Evolutionary conservation across 495 filamentous ascomycete species (phyloP).

Genomic region (Talaromyces proteolyticus): DNA sequence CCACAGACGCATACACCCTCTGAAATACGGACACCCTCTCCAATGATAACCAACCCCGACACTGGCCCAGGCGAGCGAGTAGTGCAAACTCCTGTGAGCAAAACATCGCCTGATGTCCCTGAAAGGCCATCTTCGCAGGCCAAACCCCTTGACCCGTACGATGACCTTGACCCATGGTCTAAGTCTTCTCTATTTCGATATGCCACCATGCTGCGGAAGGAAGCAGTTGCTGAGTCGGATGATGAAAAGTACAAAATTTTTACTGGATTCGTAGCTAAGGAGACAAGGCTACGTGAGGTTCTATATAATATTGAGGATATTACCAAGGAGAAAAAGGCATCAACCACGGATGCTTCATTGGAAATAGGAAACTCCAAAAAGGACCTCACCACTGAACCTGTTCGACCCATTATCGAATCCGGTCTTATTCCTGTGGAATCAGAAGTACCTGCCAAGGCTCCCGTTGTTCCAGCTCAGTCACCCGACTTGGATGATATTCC

Average conservation of each 20-base stretch:
- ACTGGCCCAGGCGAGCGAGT: neutral
- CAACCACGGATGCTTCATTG: conserved; percentile 7
- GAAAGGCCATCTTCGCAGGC: conserved; percentile 4
- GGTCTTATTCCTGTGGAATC: conserved; percentile 7
- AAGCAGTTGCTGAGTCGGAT: conserved; percentile 42
- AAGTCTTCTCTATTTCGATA: conserved; percentile 47
- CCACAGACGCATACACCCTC: neutral
- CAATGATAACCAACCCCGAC: neutral
- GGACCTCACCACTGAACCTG: neutral
- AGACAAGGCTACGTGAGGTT: conserved; percentile 46
- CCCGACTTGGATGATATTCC: conserved; percentile 24
- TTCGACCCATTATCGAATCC: conserved; percentile 4
- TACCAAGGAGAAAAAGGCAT: conserved; percentile 8
- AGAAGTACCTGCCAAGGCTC: conserved; percentile 2
- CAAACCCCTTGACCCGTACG: conserved; percentile 32
- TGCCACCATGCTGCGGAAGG: conserved; percentile 47
- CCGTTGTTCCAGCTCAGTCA: conserved; percentile 2
- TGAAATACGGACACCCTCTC: neutral
- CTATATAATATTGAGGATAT: conserved; percentile 42
- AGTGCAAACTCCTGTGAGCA: neutral
- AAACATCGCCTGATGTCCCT: neutral
- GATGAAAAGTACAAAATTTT: conserved; percentile 46
- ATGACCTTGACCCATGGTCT: conserved; percentile 47
- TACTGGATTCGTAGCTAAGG: conserved; percentile 43
- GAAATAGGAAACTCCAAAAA: conserved; percentile 10